Evolutionary conservation across 2,329 filamentous ascomycete species (phyloP).

Genomic region (Phyllachora maydis): DNA sequence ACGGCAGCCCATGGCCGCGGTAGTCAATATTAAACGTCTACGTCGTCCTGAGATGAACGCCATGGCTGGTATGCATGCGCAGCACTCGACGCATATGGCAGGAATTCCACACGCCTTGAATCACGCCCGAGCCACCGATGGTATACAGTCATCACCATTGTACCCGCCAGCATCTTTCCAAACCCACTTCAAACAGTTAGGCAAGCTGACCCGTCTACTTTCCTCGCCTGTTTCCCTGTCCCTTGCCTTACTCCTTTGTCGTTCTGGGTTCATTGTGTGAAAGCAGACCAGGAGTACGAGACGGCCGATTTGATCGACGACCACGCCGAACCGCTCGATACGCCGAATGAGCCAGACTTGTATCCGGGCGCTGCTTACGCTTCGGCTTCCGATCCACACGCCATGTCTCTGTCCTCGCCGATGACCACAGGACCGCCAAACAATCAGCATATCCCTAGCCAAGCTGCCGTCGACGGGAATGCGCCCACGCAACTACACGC

Average conservation of each 20-base stretch:
- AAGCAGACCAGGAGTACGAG: slow-evolving; percentile 91
- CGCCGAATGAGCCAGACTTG: slow-evolving; percentile 40
- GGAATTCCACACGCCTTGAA: slow-evolving; percentile 8
- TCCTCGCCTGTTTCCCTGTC: no score
- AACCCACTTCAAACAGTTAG: slow-evolving; percentile 86
- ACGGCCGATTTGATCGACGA: slow-evolving; percentile 80
- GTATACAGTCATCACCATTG: slow-evolving; percentile 38
- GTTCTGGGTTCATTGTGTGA: no score
- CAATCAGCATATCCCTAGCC: slow-evolving; percentile 14
- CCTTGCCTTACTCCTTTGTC: no score
- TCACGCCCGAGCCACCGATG: slow-evolving; percentile 8
- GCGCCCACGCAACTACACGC: slow-evolving; percentile 32
- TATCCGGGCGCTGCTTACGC: slow-evolving; percentile 42
- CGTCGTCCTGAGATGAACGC: no score
- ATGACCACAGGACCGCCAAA: slow-evolving; percentile 13
- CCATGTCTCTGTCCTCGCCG: slow-evolving; percentile 18
- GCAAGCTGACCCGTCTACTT: no score
- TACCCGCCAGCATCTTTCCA: slow-evolving; percentile 73
- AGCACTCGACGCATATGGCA: slow-evolving; percentile 14
- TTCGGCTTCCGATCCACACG: slow-evolving; percentile 20
- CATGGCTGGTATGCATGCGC: no score
- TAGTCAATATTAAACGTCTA: no score
- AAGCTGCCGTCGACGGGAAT: slow-evolving; percentile 7
- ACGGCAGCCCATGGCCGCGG: no score
- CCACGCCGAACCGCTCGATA: slow-evolving; percentile 38